Conservation (phyloP, 1,139 yeast genomes). For the Nakaseomyces nivariensis region DNA sequence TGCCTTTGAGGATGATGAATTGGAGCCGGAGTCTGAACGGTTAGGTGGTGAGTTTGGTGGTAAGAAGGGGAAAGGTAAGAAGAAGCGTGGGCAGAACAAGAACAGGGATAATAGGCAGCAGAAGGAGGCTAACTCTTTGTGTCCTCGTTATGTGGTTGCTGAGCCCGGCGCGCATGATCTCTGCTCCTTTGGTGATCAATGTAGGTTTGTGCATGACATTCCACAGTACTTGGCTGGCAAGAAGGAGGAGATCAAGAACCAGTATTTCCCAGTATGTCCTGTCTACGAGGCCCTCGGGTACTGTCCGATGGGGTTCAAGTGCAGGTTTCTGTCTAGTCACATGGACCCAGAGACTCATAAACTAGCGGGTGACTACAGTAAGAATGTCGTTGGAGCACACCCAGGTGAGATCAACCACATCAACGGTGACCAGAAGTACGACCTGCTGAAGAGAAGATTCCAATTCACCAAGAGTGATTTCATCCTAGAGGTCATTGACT, state of each 20-base stretch:
- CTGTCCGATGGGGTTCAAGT: slow-evolving; percentile 86
- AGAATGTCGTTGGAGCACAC: not conserved
- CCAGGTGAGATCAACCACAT: slow-evolving; percentile 59
- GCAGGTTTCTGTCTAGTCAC: slow-evolving; percentile 86
- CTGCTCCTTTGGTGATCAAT: slow-evolving; percentile 65
- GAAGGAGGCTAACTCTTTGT: slow-evolving; percentile 56
- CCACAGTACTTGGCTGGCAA: slow-evolving; percentile 53
- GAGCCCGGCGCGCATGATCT: slow-evolving; percentile 33
- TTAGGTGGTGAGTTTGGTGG: slow-evolving; percentile 16
- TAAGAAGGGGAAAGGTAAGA: slow-evolving; percentile 37
- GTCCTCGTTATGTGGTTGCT: slow-evolving; percentile 47
- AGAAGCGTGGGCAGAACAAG: slow-evolving; percentile 78
- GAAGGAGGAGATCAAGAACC: slow-evolving; percentile 50
- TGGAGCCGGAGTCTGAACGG: slow-evolving; percentile 36
- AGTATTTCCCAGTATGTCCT: slow-evolving; percentile 58
- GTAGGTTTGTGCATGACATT: slow-evolving; percentile 72
- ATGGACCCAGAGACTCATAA: slow-evolving; percentile 39
- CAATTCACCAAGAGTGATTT: slow-evolving; percentile 46
- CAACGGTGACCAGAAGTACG: slow-evolving; percentile 40
- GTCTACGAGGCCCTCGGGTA: slow-evolving; percentile 72
- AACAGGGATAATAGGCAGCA: slow-evolving; percentile 68
- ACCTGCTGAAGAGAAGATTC: slow-evolving; percentile 55
- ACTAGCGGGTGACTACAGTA: slow-evolving; percentile 29
- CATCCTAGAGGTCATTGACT: slow-evolving; percentile 48
- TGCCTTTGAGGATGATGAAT: slow-evolving; percentile 37